Percentiles rank a stretch among this genome's conserved stretches.
Conservation (phyloP, 768 basidiomycete species). For the Fistulinella prunicolor region DNA sequence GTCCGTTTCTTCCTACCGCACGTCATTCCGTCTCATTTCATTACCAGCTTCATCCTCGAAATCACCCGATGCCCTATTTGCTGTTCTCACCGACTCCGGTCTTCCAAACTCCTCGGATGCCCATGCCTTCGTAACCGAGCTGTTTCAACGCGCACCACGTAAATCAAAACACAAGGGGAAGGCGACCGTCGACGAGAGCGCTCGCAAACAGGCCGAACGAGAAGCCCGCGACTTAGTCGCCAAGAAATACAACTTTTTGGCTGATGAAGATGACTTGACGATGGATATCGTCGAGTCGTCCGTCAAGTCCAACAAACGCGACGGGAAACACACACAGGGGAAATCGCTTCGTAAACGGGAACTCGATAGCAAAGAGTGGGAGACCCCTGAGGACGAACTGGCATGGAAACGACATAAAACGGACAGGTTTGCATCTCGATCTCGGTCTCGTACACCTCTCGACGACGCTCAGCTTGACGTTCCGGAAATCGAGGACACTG, state of each 20-base stretch:
- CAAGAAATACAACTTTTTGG: conserved; percentile 74
- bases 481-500: conserved; percentile 77
- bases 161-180: conserved; percentile 69
- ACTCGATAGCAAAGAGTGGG: conserved; percentile 80
- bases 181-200: conserved; percentile 35
- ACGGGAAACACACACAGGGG: conserved; percentile 52
- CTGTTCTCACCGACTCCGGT: conserved; percentile 71
- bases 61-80: conserved; percentile 72
- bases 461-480: conserved; percentile 41
- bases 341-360: conserved; percentile 78
- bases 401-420: conserved; percentile 59
- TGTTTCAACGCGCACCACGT: conserved; percentile 74
- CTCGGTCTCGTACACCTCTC: conserved; percentile 24
- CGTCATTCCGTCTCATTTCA: neutral
- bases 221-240: conserved; percentile 65
- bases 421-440: conserved; percentile 35
- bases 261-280: conserved; percentile 77
- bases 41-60: conserved; percentile 72
- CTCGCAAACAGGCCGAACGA: conserved; percentile 69
- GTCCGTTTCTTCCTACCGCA: conserved; percentile 37
- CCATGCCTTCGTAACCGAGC: conserved; percentile 74
- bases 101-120: conserved; percentile 79
- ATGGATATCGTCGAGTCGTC: conserved; percentile 39
- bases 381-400: conserved; percentile 85
- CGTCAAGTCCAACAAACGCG: conserved; percentile 24